Evolutionary conservation across 306 rosid genomes (phyloP).

Genomic region (Cotoneaster glaucophyllus): DNA sequence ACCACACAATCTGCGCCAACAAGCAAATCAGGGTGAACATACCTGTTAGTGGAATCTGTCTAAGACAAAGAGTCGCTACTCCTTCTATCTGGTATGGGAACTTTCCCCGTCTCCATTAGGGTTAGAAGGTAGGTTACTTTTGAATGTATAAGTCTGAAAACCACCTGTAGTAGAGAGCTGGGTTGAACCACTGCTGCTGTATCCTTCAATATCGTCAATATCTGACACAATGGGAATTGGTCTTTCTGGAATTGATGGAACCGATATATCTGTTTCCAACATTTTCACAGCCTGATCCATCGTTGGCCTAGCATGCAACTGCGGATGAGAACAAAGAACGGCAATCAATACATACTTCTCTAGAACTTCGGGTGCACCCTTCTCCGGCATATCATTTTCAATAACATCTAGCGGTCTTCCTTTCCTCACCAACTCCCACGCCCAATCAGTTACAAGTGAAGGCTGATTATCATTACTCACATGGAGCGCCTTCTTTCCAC

Average conservation of each 20-base stretch:
- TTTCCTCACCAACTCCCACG: slow-evolving; percentile 75
- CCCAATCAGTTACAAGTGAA: slow-evolving; percentile 68
- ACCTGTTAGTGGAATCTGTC: slow-evolving; percentile 23
- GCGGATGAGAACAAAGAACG: slow-evolving; percentile 90
- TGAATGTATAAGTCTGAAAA: slow-evolving; percentile 43
- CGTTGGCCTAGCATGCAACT: slow-evolving; percentile 86
- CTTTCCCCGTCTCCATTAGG: slow-evolving; percentile 34
- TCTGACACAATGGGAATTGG: slow-evolving; percentile 73
- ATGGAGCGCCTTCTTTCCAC: slow-evolving; percentile 83
- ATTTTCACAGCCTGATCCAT: slow-evolving; percentile 96
- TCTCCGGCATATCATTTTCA: slow-evolving; percentile 66
- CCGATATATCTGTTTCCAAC: slow-evolving; percentile 71
- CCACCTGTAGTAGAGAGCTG: slow-evolving; percentile 54
- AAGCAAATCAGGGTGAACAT: slow-evolving; percentile 13
- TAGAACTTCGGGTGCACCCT: slow-evolving; percentile 52
- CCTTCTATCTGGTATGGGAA: slow-evolving; percentile 14
- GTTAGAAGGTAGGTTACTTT: slow-evolving; percentile 18
- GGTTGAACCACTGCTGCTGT: slow-evolving; percentile 51
- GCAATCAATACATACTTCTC: slow-evolving; percentile 85
- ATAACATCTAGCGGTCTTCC: slow-evolving; percentile 67
- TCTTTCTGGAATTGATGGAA: slow-evolving; percentile 73
- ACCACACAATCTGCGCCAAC: slow-evolving; percentile 23
- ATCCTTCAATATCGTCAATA: slow-evolving; percentile 63
- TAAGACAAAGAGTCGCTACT: slow-evolving; percentile 4
- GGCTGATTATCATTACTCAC: slow-evolving; percentile 44